Conservation (phyloP, 2,329 filamentous ascomycete genomes). For the Fusarium robinianum region DNA sequence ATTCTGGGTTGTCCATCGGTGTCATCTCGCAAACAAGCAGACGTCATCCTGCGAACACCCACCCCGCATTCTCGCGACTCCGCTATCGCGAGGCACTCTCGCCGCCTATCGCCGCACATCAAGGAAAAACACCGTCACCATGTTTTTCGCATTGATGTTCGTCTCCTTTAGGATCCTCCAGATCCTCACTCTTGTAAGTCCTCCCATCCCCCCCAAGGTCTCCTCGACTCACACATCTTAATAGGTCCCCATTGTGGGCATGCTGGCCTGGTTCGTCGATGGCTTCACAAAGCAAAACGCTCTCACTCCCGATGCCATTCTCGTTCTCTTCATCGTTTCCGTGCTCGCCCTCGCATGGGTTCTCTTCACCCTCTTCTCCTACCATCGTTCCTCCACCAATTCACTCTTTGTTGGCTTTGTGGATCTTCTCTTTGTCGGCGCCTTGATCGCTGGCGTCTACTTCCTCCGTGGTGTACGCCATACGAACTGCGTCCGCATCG, state of each 20-base stretch:
- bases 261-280: constrained; percentile 69
- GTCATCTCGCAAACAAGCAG: too few species aligned
- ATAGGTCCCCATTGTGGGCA: constrained; percentile 68
- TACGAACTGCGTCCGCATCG: constrained; percentile 70
- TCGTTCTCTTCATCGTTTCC: constrained; percentile 70
- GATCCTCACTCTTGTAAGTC: constrained; percentile 65
- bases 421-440: constrained; percentile 65
- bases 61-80: too few species aligned
- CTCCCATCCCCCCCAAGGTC: background rate
- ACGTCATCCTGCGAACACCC: too few species aligned
- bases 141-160: constrained; percentile 68
- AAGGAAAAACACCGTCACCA: constrained; percentile 42
- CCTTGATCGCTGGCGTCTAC: constrained; percentile 66
- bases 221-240: background rate
- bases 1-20: too few species aligned
- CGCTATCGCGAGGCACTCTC: too few species aligned
- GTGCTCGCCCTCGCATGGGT: constrained; percentile 67
- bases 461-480: constrained; percentile 61
- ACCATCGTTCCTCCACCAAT: constrained; percentile 65
- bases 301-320: constrained; percentile 65
- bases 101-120: constrained; percentile 9
- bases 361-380: constrained; percentile 67
- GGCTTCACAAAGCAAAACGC: constrained; percentile 60
- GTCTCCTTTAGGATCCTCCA: constrained; percentile 65
- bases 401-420: constrained; percentile 64